Base-by-base conservation (phyloP, 345 rosid species). In the Corchorus olitorius region DNA sequence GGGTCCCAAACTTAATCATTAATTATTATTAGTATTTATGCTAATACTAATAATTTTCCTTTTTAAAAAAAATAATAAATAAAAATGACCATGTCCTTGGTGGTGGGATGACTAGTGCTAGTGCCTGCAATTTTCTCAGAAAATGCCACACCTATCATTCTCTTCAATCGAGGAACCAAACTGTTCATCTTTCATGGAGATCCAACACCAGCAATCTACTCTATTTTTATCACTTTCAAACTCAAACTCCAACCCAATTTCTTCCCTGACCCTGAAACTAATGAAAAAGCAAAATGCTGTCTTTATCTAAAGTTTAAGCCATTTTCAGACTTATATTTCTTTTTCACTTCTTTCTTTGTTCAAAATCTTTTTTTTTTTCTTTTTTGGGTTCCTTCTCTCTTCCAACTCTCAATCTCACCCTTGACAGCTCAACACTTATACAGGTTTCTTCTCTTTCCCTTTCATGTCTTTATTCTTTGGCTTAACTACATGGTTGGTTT, bases 131-230 rank as follows among this genome's bases (percentile, higher is more conserved):
- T 52, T 73, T 70, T 77, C 84, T 81, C 87, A 81, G 85, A 83
- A 82, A 83, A 80, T 84, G 86, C 83, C 88, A 84, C 82, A 60
- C 63, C 87, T 65, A 75, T 68, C 69, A 34, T 79, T 81, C 89
- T 75, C 85, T 81, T 75, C 74, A 68, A 83, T 81, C 90, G 88
- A 86, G 89, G 88, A 76, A 74, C 67, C 76, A 22, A 61, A 45
- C 39, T 75, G 33, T 62, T 81, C 80, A 75, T 78, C 52, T 70
- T 77, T 73, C 88, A 84, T 82, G 86, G 82, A 81, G 85, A 79
- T 85, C 88, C 74, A 76, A 74, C 76, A 50, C 39, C 49, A 39
- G 79, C 75, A 73, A 53, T 37, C 58, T 45, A 15, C 58, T 46
- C 76, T 52, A 17, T 55, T 72, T 72, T 64, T 27, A 55, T 77